phyloP scores from a whole-genome alignment of 805 yeast species.

The Hermanozyma aechmeae region DNA sequence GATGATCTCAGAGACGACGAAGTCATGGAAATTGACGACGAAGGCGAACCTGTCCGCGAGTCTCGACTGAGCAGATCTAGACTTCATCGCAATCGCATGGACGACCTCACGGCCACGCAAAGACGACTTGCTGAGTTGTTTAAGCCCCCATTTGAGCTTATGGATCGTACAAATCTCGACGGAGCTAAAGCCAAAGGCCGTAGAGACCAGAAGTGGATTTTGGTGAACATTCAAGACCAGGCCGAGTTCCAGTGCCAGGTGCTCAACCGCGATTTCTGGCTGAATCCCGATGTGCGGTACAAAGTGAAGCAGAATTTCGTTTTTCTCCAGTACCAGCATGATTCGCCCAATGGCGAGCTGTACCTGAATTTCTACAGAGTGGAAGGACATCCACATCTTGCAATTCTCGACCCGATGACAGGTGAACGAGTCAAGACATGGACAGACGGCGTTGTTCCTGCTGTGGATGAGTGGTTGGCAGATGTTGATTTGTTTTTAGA shows the following conservation, averaged over 20 bases:
- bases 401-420: slow-evolving; percentile 89
- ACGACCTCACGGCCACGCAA: slow-evolving; percentile 43
- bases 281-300: slow-evolving; percentile 53
- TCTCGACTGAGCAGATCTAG: slow-evolving; percentile 10
- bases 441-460: slow-evolving; percentile 56
- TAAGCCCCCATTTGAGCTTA: slow-evolving; percentile 90
- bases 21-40: slow-evolving; percentile 20
- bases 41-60: slow-evolving; percentile 14
- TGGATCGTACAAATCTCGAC: slow-evolving; percentile 59
- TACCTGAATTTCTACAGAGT: slow-evolving; percentile 70
- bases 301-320: slow-evolving; percentile 60
- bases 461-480: slow-evolving; percentile 47
- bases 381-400: slow-evolving; percentile 72
- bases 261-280: slow-evolving; percentile 90
- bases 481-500: slow-evolving; percentile 64
- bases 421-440: slow-evolving; percentile 82
- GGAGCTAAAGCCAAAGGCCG: slow-evolving; percentile 65
- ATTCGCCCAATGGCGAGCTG: slow-evolving; percentile 63
- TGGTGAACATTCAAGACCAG: slow-evolving; percentile 81
- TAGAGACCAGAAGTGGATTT: slow-evolving; percentile 62
- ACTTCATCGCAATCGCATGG: slow-evolving; percentile 19
- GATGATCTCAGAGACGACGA: slow-evolving; percentile 14
- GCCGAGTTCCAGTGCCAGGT: slow-evolving; percentile 84
- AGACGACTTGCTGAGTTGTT: slow-evolving; percentile 72
- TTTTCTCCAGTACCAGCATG: slow-evolving; percentile 78